Evolutionary conservation across 805 yeast species (phyloP).

Genomic region (Spathaspora gorwiae): DNA sequence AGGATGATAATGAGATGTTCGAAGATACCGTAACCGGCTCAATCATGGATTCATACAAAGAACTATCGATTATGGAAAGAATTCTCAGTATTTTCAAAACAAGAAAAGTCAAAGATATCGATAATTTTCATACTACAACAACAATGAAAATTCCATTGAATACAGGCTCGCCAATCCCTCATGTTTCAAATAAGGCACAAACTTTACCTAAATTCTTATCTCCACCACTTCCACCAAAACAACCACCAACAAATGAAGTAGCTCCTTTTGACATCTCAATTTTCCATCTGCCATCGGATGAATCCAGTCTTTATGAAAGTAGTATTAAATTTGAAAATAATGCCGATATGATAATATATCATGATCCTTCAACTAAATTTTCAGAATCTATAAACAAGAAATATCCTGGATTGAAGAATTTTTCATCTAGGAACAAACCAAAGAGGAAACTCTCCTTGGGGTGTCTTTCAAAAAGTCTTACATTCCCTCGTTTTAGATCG

Average conservation of each 20-base stretch:
- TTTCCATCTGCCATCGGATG: background rate
- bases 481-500: background rate
- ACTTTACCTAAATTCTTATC: background rate
- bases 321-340: conserved; percentile 1
- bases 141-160: background rate
- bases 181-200: background rate
- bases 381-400: background rate
- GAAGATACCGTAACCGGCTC: background rate
- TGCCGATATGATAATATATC: conserved; percentile 1
- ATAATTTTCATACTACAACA: background rate
- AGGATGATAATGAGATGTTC: background rate
- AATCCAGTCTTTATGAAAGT: background rate
- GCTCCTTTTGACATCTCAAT: conserved; percentile 1
- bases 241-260: background rate
- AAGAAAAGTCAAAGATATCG: background rate
- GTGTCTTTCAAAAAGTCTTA: background rate
- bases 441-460: background rate
- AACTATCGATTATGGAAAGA: background rate
- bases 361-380: background rate
- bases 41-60: background rate
- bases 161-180: background rate
- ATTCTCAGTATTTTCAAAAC: background rate
- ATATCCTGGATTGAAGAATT: background rate
- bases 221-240: background rate
- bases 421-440: background rate